These are phyloP conservation scores for Neobulgaria alba DNA, from an alignment of 2,329 filamentous ascomycete genomes.

Conservation along the genomic window DNA sequence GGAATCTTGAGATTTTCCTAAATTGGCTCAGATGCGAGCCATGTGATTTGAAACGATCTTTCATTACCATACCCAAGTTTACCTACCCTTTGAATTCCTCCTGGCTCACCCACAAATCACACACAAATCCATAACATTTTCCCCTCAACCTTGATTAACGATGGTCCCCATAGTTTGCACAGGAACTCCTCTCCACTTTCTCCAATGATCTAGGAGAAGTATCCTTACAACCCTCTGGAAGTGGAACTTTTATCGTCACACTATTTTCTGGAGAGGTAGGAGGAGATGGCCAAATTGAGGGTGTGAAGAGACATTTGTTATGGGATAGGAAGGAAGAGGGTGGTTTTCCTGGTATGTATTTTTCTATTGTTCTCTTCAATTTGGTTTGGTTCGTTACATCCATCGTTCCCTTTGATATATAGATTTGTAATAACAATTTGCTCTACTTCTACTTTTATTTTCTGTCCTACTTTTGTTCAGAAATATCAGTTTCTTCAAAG, in stretches of 20 bases:
- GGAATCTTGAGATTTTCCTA: background rate
- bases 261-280: slow-evolving; percentile 37
- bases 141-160: too few species aligned
- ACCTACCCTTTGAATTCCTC: too few species aligned
- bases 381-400: too few species aligned
- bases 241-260: slow-evolving; percentile 73
- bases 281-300: slow-evolving; percentile 9
- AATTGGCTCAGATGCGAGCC: too few species aligned
- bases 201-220: slow-evolving; percentile 76
- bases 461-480: background rate
- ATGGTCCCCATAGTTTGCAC: slow-evolving; percentile 58
- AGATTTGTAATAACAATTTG: too few species aligned
- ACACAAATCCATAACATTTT: too few species aligned
- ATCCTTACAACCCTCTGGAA: slow-evolving; percentile 74
- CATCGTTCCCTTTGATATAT: too few species aligned
- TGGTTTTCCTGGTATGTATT: slow-evolving; percentile 65
- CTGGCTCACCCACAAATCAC: too few species aligned
- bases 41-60: too few species aligned
- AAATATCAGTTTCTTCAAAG: too few species aligned
- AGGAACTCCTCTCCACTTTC: slow-evolving; percentile 94
- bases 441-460: background rate
- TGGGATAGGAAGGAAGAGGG: slow-evolving; percentile 86
- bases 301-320: slow-evolving; percentile 46
- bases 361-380: background rate
- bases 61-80: too few species aligned